These are phyloP conservation scores for Fusarium compactum DNA, from an alignment of 2,329 filamentous ascomycete genomes.

Conservation along the genomic window DNA sequence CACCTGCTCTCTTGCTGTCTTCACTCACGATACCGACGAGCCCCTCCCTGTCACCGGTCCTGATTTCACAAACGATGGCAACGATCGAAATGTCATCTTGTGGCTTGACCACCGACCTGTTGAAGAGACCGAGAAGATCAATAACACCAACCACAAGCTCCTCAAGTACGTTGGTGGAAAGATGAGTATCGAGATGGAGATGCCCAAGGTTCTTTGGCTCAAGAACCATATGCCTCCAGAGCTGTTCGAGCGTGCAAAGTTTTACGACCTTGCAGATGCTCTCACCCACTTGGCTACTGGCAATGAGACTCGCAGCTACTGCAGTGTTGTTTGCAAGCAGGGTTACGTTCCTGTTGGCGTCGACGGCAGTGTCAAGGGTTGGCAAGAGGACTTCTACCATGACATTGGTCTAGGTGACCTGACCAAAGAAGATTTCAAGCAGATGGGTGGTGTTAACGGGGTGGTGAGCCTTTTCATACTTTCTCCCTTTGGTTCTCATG, in stretches of 20 bases:
- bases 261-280: constrained; percentile 94
- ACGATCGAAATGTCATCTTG: constrained; percentile 93
- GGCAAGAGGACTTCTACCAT: constrained; percentile 94
- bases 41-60: constrained; percentile 92
- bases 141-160: constrained; percentile 90
- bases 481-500: constrained; percentile 28
- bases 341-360: constrained; percentile 97
- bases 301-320: constrained; percentile 91
- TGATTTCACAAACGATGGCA: constrained; percentile 78
- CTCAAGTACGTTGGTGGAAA: constrained; percentile 96
- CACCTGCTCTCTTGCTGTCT: constrained; percentile 96
- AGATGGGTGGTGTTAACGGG: constrained; percentile 93
- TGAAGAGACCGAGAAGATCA: constrained; percentile 92
- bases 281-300: constrained; percentile 95
- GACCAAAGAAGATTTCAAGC: constrained; percentile 86
- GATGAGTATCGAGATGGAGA: constrained; percentile 99
- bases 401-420: constrained; percentile 90
- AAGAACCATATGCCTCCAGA: constrained; percentile 98
- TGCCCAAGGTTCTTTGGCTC: constrained; percentile 97
- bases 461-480: constrained; percentile 75
- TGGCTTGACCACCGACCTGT: constrained; percentile 97
- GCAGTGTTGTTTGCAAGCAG: constrained; percentile 97
- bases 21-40: constrained; percentile 88
- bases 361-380: constrained; percentile 96
- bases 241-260: constrained; percentile 92